Evolutionary conservation across 176 grass and related monocot genomes (phyloP).

Genomic region (Phragmites australis): DNA sequence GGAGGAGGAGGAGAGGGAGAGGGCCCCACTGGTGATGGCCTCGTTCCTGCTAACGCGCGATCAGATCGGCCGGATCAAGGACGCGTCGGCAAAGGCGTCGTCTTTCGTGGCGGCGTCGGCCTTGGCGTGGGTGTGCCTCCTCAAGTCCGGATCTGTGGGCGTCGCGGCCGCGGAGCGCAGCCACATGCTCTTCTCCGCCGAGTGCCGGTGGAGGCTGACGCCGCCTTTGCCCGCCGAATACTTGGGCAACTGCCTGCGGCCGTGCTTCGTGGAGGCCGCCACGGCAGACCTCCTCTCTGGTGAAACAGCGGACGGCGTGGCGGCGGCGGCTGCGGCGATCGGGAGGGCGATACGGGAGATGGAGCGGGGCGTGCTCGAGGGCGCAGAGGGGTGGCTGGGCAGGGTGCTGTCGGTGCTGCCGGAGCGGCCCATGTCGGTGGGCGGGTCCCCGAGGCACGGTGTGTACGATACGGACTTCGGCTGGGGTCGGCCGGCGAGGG

Average conservation of each 20-base stretch:
- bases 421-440: slow-evolving; percentile 36
- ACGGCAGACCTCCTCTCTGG: slow-evolving; percentile 23
- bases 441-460: slow-evolving; percentile 34
- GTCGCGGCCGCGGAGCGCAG: background rate
- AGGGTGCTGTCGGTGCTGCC: slow-evolving; percentile 25
- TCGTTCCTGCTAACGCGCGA: slow-evolving; percentile 38
- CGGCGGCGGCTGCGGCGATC: slow-evolving; percentile 30
- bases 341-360: slow-evolving; percentile 40
- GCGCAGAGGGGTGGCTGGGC: slow-evolving; percentile 30
- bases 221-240: slow-evolving; percentile 39
- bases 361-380: slow-evolving; percentile 27
- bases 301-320: slow-evolving; percentile 10
- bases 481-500: slow-evolving; percentile 48
- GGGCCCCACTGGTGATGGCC: slow-evolving; percentile 17
- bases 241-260: slow-evolving; percentile 54
- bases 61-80: slow-evolving; percentile 45
- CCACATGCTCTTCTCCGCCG: slow-evolving; percentile 37
- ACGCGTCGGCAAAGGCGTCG: slow-evolving; percentile 15
- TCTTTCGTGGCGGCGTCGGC: slow-evolving; percentile 42
- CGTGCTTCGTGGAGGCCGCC: slow-evolving; percentile 43
- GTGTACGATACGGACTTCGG: slow-evolving; percentile 51
- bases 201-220: slow-evolving; percentile 32
- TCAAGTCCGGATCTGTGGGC: slow-evolving; percentile 14
- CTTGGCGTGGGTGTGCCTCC: slow-evolving; percentile 48
- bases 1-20: background rate